Evolutionary conservation across 495 filamentous ascomycete genomes (phyloP), one percentile per base, ranked within the genome.

Genomic region (Neurospora sublineolata): DNA sequence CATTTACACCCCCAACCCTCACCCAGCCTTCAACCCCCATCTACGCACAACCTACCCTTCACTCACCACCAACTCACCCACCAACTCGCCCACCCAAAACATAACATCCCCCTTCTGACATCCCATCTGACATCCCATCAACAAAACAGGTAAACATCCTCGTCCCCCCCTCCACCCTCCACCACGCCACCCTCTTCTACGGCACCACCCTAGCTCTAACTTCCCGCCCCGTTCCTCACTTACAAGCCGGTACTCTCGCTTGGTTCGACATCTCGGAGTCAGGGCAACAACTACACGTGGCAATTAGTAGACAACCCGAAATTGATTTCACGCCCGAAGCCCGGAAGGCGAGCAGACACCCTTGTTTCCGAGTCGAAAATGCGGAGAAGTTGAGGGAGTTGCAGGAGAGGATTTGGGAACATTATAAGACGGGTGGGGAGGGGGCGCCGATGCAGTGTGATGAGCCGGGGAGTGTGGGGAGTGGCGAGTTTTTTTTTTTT

Each of bases 251-350:
- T 2, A 83, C 79, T 0, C 78, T 89, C 2, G 79, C 84, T 14
- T 90, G 88, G 87, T 89, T 89, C 80, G 83, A 90, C 72, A 86
- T 90, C 68, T 84, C 76, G 3, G 76, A 81, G 3, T 84, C 83
- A 14, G 86, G 87, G 4, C 88, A 90, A 74, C 88, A 90, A 76
- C 77, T 90, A 11, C 88, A 90, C 70, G 79, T 90, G 16, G 84
- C 82, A 0, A 83, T 84, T 52, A 86, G 85, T 0, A 67, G 77
- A 2, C n/a, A n/a, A n/a, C 67, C 71, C 11, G 74, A 76, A 0
- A 58, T 30, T 0, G 80, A 82, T 4, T 87, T 86, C 68, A 84
- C 88, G 39, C 67, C 39, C 1, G 70, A 69, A 3, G 74, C 75
- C 12, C 40, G 69, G 14, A 74, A 77, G 1, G 80, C 83, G 6